Evolutionary conservation across 176 grass and related monocot species (phyloP).

Genomic region (Olyra latifolia): DNA sequence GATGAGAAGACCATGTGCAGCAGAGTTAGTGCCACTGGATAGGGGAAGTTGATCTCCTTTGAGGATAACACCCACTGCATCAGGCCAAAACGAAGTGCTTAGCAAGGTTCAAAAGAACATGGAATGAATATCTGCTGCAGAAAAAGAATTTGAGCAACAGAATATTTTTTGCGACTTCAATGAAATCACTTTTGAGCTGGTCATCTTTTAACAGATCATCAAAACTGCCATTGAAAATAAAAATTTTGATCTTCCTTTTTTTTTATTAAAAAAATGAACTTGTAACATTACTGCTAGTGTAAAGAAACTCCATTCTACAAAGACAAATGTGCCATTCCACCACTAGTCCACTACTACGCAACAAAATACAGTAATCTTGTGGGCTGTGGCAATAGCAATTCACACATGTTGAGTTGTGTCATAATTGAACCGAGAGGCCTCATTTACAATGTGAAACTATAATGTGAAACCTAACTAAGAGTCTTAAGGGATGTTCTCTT

Average conservation of each 20-base stretch:
- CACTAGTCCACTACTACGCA: not conserved
- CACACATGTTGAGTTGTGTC: not conserved
- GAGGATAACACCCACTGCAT: constrained; percentile 94
- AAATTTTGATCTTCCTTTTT: not conserved
- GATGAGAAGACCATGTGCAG: constrained; percentile 98
- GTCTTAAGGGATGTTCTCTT: no score
- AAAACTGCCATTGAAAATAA: not conserved
- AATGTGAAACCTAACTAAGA: no score
- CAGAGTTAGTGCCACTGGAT: constrained; percentile 96
- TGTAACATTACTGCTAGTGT: not conserved
- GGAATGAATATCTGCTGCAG: not conserved
- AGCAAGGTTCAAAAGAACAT: constrained; percentile 6
- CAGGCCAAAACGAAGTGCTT: constrained; percentile 31
- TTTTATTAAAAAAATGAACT: not conserved
- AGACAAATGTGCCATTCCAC: not conserved
- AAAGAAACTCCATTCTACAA: not conserved
- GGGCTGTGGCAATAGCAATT: not conserved
- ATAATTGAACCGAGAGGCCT: not conserved
- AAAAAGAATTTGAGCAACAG: not conserved
- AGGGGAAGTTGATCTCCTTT: constrained; percentile 96
- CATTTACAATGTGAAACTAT: not conserved
- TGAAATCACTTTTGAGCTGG: not conserved
- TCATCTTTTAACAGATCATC: not conserved
- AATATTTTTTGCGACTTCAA: not conserved
- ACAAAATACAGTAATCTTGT: not conserved